Base-by-base conservation (phyloP, 352 stramenopile genomes). In the Phytophthora parvispora region DNA sequence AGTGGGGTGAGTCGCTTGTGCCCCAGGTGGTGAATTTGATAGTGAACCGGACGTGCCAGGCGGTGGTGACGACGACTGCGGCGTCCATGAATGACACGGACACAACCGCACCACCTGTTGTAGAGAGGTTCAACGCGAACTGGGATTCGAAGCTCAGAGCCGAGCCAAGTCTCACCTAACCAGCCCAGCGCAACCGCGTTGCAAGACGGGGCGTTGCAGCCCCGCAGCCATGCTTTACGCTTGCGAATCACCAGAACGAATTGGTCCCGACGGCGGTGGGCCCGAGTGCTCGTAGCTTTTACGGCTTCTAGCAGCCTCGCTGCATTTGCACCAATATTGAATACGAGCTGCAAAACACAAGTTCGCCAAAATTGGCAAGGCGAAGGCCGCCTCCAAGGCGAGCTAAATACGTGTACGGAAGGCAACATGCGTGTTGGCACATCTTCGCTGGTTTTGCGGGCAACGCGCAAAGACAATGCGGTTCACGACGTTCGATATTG, bases 121-220 rank as follows among this genome's bases (percentile, higher is more conserved):
- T 53, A 67, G 25, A 67, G 64, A 58, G 42, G 59, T 69, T 74
- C 60, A 65, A 70, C 59, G n/a, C n/a, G n/a, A n/a, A n/a, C 38
- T 24, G 42, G 32, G 29, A 31, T 29, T 16, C 57, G 48, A 42
- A 9, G 49, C 49, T 10, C 64, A 72, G 67, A 67, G 56, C 47
- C 56, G 50, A 64, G 59, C 53, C 55, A 67, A 57, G 61, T 64
- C 56, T 72, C 63, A 68, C 68, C 63, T 72, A 76, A 76, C 57
- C 68, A 75, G 54, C 52, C 67, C 52, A 49, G n/a, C 52, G n/a
- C 32, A 52, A 25, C 32, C 31, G 49, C 47, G 52, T 31, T 69
- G 51, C 52, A 69, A 64, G 67, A 71, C 67, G 34, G 67, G 67
- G 47, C 67, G 27, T 28, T 24, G 52, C 40, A 55, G 52, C 42